Base-by-base conservation (phyloP, 2,329 filamentous ascomycete genomes). In the Mycosphaerella sp. region DNA sequence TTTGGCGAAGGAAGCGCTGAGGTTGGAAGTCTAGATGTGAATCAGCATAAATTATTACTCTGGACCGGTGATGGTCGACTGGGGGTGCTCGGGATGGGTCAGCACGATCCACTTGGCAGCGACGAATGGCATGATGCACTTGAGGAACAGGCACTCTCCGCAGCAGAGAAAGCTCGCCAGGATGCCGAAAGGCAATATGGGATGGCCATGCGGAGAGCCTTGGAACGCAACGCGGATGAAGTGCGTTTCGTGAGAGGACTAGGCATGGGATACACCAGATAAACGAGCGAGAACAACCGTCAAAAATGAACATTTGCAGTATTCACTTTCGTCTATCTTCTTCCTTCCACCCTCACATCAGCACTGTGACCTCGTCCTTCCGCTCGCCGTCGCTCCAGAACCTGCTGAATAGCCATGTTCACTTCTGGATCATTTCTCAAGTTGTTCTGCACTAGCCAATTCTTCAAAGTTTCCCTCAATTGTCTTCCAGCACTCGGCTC, bases 371-470 rank as follows among this genome's bases (percentile, higher is more conserved):
- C 31, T 44, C 34, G n/a, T 6, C 48, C 53, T 48, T 54, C 56
- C 41, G 39, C 46, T 53, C 58, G 45, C 51, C 59, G 43, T 34
- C 53, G 48, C 83, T 81, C 78, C 54, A 91, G 72, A 29, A 84
- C 83, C 55, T 78, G 80, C 23, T 83, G 83, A 62, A 95, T 77
- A 0, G 90, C 90, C 69, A 89, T 85, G 62, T 84, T 80, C 7
- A 97, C 92, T 72, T 92, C 88, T 0, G 84, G 85, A 70, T 92
- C 87, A 45, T 80, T 82, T 61, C 83, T 80, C 56, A 95, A 86
- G 11, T 85, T 91, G 67, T 95, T 95, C 69, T 95, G 84, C 26
- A 96, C 83, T 62, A 97, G 75, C 80, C 89, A 95, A 65, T 93
- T 88, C 71, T 85, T 87, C 72, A 96, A 80, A 64, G 86, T 87